Base-by-base conservation (phyloP, 2,329 filamentous ascomycete genomes). In the Ceratocystis harringtonii region DNA sequence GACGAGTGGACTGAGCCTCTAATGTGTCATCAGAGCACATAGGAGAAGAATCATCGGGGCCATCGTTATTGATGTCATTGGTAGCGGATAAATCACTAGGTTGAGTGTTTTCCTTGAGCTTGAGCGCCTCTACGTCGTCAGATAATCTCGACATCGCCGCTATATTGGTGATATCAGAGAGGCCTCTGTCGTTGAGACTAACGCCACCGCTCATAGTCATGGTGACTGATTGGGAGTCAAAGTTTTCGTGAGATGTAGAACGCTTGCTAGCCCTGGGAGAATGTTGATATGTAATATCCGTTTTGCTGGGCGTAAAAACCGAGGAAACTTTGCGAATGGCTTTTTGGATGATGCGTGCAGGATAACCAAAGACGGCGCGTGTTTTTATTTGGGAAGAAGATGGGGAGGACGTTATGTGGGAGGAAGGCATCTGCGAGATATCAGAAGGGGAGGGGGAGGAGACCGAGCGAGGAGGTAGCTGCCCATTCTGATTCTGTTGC, bases 321-420 rank as follows among this genome's bases (percentile, higher is more conserved):
- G 66, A 67, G 6, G 64, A 48, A n/a, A 67, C 63, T 41, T 63
- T 67, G 55, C 63, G 62, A 22, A 62, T 60, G n/a, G 66, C 64
- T 45, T 67, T 67, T 45, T 65, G 63, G n/a, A 67, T 64, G 19
- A 67, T 52, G 45, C 64, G 63, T 22, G 63, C 63, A 44, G 63
- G 63, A 57, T 64, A 65, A 15, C 30, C 61, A 36, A 67, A 44
- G 48, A 65, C 52, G 2, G 36, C 66, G 19, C 66, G 66, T 32
- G 66, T 61, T 61, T 63, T 63, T 57, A 32, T 57, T 57, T 57
- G 52, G 28, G 63, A 60, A 28, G 58, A 57, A 17, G 62, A 61
- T 17, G 62, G 45, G 30, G 62, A 67, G 17, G 62, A 62, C 36
- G 57, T 36, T 19, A 28, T 36, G 36, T 48, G 44, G 58, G 25